phyloP scores from a whole-genome alignment of 164 flowering plant genomes.

The Vitis rupestris region DNA sequence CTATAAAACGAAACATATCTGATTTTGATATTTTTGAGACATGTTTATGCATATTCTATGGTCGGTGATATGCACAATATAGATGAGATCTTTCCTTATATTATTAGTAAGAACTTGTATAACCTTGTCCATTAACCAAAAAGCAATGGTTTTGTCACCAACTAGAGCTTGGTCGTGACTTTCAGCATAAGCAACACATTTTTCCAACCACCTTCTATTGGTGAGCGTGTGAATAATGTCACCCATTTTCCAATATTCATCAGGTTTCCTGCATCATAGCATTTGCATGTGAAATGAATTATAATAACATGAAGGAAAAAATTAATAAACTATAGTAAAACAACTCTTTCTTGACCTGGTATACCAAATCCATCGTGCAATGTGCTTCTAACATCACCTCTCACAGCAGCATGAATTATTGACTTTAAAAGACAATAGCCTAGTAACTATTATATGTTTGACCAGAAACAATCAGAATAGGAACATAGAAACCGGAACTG shows the following conservation, averaged over 20 bases:
- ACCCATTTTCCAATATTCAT: slow-evolving; percentile 95
- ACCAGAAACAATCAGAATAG: too few species aligned
- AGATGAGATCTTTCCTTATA: too few species aligned
- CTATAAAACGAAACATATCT: background rate
- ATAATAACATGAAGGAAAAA: background rate
- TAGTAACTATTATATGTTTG: too few species aligned
- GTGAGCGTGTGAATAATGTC: slow-evolving; percentile 86
- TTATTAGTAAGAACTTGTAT: background rate
- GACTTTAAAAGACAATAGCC: too few species aligned
- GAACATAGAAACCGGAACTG: too few species aligned
- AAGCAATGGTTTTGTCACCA: slow-evolving; percentile 98
- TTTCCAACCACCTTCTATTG: slow-evolving; percentile 95
- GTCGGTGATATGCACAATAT: background rate
- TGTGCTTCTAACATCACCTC: too few species aligned
- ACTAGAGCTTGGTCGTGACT: slow-evolving; percentile 99
- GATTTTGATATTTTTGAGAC: background rate
- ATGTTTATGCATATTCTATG: background rate
- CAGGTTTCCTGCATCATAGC: slow-evolving; percentile 62
- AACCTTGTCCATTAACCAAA: slow-evolving; percentile 99
- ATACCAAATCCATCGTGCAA: too few species aligned
- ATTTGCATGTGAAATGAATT: background rate
- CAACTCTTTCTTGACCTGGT: too few species aligned
- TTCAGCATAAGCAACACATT: slow-evolving; percentile 95
- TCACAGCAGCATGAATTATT: too few species aligned
- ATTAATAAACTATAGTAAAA: too few species aligned